phyloP scores from a whole-genome alignment of 2,329 filamentous ascomycete genomes.

The Clarireedia homoeocarpa region DNA sequence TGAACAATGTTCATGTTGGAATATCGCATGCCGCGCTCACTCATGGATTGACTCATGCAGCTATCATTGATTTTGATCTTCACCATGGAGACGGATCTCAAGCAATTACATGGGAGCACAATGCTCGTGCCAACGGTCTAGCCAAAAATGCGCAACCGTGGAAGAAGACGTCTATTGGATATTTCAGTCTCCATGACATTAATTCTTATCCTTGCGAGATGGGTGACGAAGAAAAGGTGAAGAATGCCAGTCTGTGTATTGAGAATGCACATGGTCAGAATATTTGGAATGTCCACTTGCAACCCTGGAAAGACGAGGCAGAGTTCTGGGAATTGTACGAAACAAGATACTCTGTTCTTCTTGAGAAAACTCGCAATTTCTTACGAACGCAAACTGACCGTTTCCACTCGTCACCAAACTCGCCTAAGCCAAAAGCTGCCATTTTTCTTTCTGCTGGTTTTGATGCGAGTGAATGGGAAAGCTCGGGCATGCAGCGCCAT shows the following conservation, averaged over 20 bases:
- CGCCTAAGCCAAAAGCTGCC: conserved; percentile 65
- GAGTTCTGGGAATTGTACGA: conserved; percentile 92
- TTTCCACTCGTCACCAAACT: conserved; percentile 46
- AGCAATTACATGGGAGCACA: conserved; percentile 85
- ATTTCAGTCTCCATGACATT: conserved; percentile 96
- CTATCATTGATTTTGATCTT: conserved; percentile 58
- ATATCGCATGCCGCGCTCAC: conserved; percentile 82
- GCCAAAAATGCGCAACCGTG: conserved; percentile 64
- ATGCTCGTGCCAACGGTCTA: conserved; percentile 56
- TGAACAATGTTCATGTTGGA: conserved; percentile 96
- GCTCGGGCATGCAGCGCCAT: conserved; percentile 88
- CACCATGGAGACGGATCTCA: conserved; percentile 96
- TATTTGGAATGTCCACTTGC: conserved; percentile 92
- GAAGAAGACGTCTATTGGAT: conserved; percentile 85
- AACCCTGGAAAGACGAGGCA: conserved; percentile 71
- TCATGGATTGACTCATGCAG: conserved; percentile 86
- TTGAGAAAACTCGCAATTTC: conserved; percentile 75
- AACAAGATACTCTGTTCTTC: conserved; percentile 63
- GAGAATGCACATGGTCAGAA: conserved; percentile 91
- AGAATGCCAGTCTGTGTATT: conserved; percentile 87
- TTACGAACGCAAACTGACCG: conserved; percentile 65
- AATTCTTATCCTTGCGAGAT: conserved; percentile 96
- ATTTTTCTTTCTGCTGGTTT: conserved; percentile 96
- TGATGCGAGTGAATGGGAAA: conserved; percentile 93
- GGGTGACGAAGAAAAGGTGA: conserved; percentile 89